A percentile compares a stretch with the other conserved stretches of the same genome.
Conservation (phyloP, 495 filamentous ascomycete genomes). For the Neurospora pannonica region DNA sequence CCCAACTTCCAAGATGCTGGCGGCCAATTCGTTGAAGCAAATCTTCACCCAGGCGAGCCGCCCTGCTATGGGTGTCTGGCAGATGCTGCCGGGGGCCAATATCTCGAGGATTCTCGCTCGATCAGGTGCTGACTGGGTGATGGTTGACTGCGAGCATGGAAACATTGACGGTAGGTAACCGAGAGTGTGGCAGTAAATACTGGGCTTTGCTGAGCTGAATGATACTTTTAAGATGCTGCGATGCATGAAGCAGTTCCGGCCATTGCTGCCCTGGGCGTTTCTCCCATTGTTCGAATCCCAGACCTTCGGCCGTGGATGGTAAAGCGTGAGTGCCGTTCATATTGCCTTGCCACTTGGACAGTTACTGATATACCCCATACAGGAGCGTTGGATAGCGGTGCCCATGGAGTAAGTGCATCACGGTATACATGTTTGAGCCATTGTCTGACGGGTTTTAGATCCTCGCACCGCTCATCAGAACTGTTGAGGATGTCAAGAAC, state of each 20-base stretch:
- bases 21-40: constrained; percentile 52
- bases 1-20: constrained; percentile 43
- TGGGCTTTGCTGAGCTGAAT: not conserved
- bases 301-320: constrained; percentile 62
- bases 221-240: constrained; percentile 44
- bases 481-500: constrained; percentile 50
- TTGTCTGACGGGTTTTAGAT: constrained; percentile 29
- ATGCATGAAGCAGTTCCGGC: constrained; percentile 81
- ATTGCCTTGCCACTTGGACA: not conserved
- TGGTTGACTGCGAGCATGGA: constrained; percentile 71
- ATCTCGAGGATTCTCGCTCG: constrained; percentile 58
- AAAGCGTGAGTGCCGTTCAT: constrained; percentile 44
- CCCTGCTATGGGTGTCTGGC: constrained; percentile 57
- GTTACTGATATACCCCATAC: not conserved
- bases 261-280: constrained; percentile 55
- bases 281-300: constrained; percentile 57
- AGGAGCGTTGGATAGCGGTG: constrained; percentile 61
- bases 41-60: constrained; percentile 46
- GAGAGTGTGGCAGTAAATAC: not conserved
- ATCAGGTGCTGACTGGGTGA: constrained; percentile 63
- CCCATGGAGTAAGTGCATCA: constrained; percentile 45
- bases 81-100: constrained; percentile 69
- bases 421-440: not conserved
- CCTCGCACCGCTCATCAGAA: constrained; percentile 56
- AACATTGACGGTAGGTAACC: constrained; percentile 57